A percentile compares a stretch with the other conserved stretches of the same genome.
phyloP scores from a whole-genome alignment of 805 yeast genomes.

The Komagataella phaffii region DNA sequence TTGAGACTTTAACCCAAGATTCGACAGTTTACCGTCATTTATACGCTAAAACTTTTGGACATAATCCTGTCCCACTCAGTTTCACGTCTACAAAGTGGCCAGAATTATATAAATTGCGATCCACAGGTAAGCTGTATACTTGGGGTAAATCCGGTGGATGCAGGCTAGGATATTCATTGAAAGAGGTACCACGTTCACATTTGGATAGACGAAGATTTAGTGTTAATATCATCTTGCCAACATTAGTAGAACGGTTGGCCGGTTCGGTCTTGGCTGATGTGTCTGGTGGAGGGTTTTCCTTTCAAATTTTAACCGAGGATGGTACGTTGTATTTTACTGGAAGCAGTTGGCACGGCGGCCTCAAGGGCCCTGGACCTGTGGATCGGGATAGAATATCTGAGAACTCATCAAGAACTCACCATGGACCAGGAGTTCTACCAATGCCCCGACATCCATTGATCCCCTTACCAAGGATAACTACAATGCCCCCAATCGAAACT shows the following conservation, averaged over 20 bases:
- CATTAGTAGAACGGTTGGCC: slow-evolving; percentile 21
- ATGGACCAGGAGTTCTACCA: neutral
- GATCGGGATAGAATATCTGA: slow-evolving; percentile 13
- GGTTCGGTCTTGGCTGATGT: slow-evolving; percentile 27
- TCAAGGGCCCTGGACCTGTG: slow-evolving; percentile 27
- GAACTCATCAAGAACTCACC: neutral
- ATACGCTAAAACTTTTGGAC: slow-evolving; percentile 30
- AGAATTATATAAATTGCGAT: slow-evolving; percentile 26
- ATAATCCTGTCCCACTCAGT: slow-evolving; percentile 26
- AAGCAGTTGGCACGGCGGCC: slow-evolving; percentile 24
- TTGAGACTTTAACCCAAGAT: slow-evolving; percentile 21
- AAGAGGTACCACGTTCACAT: slow-evolving; percentile 14
- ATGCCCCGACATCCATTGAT: slow-evolving; percentile 1
- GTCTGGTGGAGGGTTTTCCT: slow-evolving; percentile 52
- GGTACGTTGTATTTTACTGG: slow-evolving; percentile 51
- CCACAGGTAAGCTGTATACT: slow-evolving; percentile 26
- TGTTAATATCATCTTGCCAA: slow-evolving; percentile 16
- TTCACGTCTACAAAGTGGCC: slow-evolving; percentile 33
- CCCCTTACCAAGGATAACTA: neutral
- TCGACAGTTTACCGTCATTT: slow-evolving; percentile 31
- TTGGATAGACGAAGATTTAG: slow-evolving; percentile 9
- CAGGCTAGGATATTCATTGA: slow-evolving; percentile 29
- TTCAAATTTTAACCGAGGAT: slow-evolving; percentile 38
- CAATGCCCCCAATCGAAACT: slow-evolving; percentile 1
- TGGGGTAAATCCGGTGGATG: slow-evolving; percentile 36